Conservation (phyloP, 768 basidiomycete genomes). For the Mrakia frigida region DNA sequence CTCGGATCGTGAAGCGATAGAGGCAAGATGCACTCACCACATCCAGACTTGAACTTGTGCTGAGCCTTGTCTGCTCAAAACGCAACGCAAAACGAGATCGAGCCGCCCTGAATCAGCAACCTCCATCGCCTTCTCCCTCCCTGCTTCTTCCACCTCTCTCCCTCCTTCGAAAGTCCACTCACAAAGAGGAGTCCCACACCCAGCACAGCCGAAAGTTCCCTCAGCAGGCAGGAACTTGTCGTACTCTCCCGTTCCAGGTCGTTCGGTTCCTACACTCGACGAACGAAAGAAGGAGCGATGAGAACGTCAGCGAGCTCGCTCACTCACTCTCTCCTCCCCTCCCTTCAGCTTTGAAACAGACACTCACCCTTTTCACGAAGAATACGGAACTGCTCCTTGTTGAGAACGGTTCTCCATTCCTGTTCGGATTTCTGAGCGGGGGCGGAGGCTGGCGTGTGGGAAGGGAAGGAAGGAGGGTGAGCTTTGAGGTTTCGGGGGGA, state of each 20-base stretch:
- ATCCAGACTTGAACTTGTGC: constrained; percentile 32
- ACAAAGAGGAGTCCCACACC: constrained; percentile 30
- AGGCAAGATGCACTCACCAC: constrained; percentile 11
- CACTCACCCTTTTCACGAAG: constrained; percentile 59
- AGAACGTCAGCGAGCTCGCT: no score
- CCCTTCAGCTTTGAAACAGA: no score
- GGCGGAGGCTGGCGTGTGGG: neutral
- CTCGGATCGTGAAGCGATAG: constrained; percentile 49
- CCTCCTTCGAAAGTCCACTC: neutral
- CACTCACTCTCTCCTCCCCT: no score
- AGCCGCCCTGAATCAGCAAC: neutral
- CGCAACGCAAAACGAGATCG: neutral
- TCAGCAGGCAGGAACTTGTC: constrained; percentile 54
- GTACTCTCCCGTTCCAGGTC: constrained; percentile 69
- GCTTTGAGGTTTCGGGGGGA: neutral
- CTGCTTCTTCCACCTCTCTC: neutral
- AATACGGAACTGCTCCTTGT: constrained; percentile 63
- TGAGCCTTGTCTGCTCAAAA: constrained; percentile 24
- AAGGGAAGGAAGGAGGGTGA: neutral
- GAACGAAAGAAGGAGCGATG: neutral
- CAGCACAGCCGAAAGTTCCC: constrained; percentile 25
- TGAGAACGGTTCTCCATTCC: constrained; percentile 16
- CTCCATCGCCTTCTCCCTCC: neutral
- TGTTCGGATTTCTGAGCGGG: constrained; percentile 6
- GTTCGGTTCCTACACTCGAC: constrained; percentile 58